Conservation (phyloP, 352 stramenopile species). For the Pythium dissotocum region DNA sequence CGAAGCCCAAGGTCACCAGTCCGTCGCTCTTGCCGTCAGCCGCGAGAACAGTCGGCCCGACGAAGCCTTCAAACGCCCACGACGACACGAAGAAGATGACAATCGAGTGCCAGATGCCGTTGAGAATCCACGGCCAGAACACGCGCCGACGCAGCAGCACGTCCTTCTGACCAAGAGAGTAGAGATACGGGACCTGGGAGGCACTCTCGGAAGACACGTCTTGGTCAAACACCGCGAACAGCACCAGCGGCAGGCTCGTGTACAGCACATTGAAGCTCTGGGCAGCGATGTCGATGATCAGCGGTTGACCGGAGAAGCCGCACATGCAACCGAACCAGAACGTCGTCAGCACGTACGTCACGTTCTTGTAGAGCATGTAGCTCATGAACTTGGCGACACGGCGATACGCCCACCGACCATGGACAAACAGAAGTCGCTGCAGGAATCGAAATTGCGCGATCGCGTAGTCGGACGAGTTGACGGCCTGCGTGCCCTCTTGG, state of each 20-base stretch:
- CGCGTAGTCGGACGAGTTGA: constrained; percentile 93
- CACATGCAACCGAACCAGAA: constrained; percentile 86
- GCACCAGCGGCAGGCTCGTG: constrained; percentile 70
- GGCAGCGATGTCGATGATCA: constrained; percentile 75
- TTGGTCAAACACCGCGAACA: constrained; percentile 81
- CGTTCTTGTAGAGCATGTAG: constrained; percentile 96
- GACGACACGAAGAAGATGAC: constrained; percentile 83
- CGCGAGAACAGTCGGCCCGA: constrained; percentile 39
- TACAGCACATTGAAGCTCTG: constrained; percentile 87
- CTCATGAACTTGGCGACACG: constrained; percentile 91
- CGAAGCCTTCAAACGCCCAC: constrained; percentile 45
- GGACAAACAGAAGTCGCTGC: constrained; percentile 89
- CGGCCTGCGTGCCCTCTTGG: constrained; percentile 91
- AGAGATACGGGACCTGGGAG: constrained; percentile 64
- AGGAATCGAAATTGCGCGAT: constrained; percentile 95
- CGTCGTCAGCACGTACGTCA: constrained; percentile 80
- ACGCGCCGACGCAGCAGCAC: constrained; percentile 53
- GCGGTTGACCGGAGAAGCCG: constrained; percentile 75
- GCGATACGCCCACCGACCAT: constrained; percentile 93
- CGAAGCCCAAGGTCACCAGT: constrained; percentile 66
- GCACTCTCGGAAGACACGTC: constrained; percentile 71
- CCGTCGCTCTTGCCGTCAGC: constrained; percentile 50
- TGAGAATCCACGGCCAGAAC: constrained; percentile 87
- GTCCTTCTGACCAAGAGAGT: constrained; percentile 70
- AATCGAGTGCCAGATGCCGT: constrained; percentile 79